Evolutionary conservation across 2,329 filamentous ascomycete genomes (phyloP), one percentile per base, ranked within the genome.

Genomic region (Clarireedia homoeocarpa): DNA sequence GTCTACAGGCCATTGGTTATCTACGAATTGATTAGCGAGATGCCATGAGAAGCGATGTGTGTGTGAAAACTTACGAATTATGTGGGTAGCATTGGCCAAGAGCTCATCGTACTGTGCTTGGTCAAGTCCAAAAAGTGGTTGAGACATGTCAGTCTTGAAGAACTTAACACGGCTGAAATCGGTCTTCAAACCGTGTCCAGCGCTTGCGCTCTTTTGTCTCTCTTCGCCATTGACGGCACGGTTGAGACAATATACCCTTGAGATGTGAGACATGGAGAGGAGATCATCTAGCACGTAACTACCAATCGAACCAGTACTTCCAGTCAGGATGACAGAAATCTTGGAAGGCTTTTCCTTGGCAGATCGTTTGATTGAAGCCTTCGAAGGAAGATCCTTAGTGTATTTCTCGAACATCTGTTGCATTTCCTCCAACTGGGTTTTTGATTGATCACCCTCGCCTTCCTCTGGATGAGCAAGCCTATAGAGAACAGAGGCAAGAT

Each of bases 241-340:
- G 63, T 80, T 80, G 14, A 80, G 68, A 54, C 76, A 79, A 51
- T 77, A 69, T 24, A 80, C 64, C 58, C 72, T 74, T 36, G 66
- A 64, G 12, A 79, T 70, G 26, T 53, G 56, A 2, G 58, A 51
- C 4, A 59, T 56, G 0, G 71, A 66, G 23, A 66, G 65, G 23
- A 77, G 65, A 15, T 64, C 46, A 50, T 75, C 66, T 3, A 80
- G 68, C 40, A 79, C 66, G 61, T 79, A 77, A 3, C 71, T 74
- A 0, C 77, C 77, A 17, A 80, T 60, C 4, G 73, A 75, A 6
- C 77, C 77, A 0, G 77, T 80, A 4, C 73, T 75, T 14, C 75
- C 78, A 0, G 76, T 80, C 20, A 80, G 59, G 6, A 76, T 60
- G 2, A 72, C 55, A 5, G 46, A 59, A 39, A 57, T 57, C n/a